These are phyloP conservation scores for Ilex asprella DNA, from an alignment of 257 asterid species.

Conservation along the genomic window DNA sequence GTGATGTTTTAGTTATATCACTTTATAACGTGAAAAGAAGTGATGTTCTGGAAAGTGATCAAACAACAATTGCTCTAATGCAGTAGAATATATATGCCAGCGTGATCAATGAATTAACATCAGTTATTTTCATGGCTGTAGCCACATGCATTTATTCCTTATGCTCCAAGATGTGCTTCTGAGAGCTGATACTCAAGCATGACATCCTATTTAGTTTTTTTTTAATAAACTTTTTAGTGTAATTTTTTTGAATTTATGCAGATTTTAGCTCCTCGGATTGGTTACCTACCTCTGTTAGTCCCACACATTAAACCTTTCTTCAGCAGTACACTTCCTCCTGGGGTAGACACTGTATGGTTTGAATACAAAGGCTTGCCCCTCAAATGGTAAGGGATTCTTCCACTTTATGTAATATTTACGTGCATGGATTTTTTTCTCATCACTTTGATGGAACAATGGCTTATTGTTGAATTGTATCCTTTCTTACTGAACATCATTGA, in stretches of 20 bases:
- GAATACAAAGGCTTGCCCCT: slow-evolving; percentile 96
- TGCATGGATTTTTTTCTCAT: neutral
- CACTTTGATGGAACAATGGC: neutral
- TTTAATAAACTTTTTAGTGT: slow-evolving; percentile 6
- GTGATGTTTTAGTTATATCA: too few species aligned
- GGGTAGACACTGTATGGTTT: slow-evolving; percentile 94
- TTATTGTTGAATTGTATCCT: neutral
- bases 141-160: too few species aligned
- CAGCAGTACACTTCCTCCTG: slow-evolving; percentile 88
- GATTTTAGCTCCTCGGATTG: slow-evolving; percentile 93
- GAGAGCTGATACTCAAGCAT: too few species aligned
- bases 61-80: neutral
- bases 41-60: slow-evolving; percentile 10
- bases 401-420: neutral
- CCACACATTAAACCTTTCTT: slow-evolving; percentile 85
- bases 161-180: too few species aligned
- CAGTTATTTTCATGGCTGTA: too few species aligned
- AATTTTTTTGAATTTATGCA: slow-evolving; percentile 28
- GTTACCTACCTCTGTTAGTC: slow-evolving; percentile 84
- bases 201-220: neutral
- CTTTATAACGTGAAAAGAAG: too few species aligned
- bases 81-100: too few species aligned
- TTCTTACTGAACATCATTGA: neutral
- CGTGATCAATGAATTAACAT: too few species aligned
- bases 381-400: slow-evolving; percentile 55